Base-by-base conservation (phyloP, 2,329 filamentous ascomycete species). In the Calonectria hawksworthii region DNA sequence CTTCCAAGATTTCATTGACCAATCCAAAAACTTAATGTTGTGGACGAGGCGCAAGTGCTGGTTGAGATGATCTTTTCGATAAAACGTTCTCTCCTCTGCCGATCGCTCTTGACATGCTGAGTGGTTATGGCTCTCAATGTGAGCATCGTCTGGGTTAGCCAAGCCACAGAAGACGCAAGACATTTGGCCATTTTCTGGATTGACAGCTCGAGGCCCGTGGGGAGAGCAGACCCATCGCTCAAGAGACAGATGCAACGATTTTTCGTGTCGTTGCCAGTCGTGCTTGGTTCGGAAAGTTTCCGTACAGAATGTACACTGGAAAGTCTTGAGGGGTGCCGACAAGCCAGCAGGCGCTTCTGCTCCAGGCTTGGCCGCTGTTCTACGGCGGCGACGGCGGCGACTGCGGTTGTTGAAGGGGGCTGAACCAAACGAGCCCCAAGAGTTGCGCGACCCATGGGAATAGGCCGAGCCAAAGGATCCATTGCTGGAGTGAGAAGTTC, bases 251-350 rank as follows among this genome's bases (percentile, higher is more conserved):
- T 90, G 93, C 76, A 92, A 86, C 66, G 92, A 92, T 78, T 93
- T 93, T 80, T 95, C 93, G 82, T 95, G 93, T 73, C 93, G 87
- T 79, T 93, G 91, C 92, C 92, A 93, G 83, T 93, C 92, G 79
- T 93, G 91, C 82, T 93, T 93, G 4, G 92, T 93, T 77, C 91
- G 87, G 83, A 93, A 93, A 0, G 91, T 92, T 77, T 93, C 91
- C 9, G 92, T 93, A 82, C 92, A 93, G 86, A 93, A 93, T 75
- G 92, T 93, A 83, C 92, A 93, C 83, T 93, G 92, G 83, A 90
- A 92, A 2, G 90, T 91, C 80, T 91, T 91, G 73, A 89, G 85
- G 3, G 88, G 89, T 4, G 85, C 84, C 14, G 79, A 78, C 2
- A 89, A 83, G 10, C 81, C 77, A 0, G 81, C 82, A 63, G 81